phyloP scores from a whole-genome alignment of 2,329 filamentous ascomycete genomes.

The Pestalotiopsis sp. region DNA sequence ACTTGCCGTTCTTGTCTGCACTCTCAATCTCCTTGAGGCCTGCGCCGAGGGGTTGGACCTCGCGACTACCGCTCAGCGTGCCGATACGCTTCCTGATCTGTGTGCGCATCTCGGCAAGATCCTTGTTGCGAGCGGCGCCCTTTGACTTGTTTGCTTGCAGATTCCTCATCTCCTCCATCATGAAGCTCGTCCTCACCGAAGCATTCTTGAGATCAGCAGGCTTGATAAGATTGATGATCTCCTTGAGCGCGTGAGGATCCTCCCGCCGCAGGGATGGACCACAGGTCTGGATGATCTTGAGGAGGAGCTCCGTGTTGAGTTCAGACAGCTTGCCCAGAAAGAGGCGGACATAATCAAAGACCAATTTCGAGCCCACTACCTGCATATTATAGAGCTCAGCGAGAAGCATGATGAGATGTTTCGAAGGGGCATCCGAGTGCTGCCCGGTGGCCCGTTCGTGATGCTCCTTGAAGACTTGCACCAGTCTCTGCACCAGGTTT shows the following conservation, averaged over 20 bases:
- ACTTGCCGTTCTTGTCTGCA: constrained; percentile 87
- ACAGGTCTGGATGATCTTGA: constrained; percentile 80
- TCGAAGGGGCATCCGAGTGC: constrained; percentile 31
- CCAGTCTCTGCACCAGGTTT: constrained; percentile 77
- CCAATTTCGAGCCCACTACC: constrained; percentile 76
- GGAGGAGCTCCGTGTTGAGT: constrained; percentile 82
- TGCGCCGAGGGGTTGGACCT: constrained; percentile 76
- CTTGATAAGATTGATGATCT: constrained; percentile 81
- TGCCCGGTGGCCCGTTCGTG: constrained; percentile 50
- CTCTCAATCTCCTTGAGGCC: constrained; percentile 80
- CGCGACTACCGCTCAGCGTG: constrained; percentile 63
- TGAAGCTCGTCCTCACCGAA: constrained; percentile 90
- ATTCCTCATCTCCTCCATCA: constrained; percentile 95
- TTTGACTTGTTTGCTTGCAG: constrained; percentile 94
- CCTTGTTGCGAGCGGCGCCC: constrained; percentile 69
- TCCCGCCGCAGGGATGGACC: constrained; percentile 85
- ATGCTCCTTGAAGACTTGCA: constrained; percentile 71
- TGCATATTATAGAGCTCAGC: constrained; percentile 92
- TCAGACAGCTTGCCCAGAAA: constrained; percentile 78
- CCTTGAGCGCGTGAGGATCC: constrained; percentile 84
- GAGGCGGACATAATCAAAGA: constrained; percentile 88
- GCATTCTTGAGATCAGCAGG: constrained; percentile 71
- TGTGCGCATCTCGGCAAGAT: constrained; percentile 77
- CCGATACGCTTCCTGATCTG: constrained; percentile 89
- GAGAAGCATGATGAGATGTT: constrained; percentile 75